Conservation (phyloP, 495 filamentous ascomycete genomes). For the Parachaetomium inaequale region DNA sequence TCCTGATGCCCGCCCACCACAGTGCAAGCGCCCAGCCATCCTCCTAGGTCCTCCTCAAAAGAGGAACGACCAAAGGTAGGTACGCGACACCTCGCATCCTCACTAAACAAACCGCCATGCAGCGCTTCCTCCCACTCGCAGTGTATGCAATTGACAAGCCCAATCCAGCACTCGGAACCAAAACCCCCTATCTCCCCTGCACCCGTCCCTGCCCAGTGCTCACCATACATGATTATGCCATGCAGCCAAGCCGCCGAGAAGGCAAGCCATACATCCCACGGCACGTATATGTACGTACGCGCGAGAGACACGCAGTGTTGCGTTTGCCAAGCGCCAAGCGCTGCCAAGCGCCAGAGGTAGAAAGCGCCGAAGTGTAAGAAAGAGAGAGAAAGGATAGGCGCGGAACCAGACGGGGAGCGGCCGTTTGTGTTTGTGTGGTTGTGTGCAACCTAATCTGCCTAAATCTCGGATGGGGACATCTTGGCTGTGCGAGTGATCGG, state of each 20-base stretch:
- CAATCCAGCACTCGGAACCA: background rate
- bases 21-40: no score
- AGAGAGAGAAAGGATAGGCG: background rate
- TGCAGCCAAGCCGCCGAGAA: background rate
- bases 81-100: no score
- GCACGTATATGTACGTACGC: no score
- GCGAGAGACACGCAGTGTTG: no score
- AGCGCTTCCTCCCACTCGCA: no score
- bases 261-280: no score
- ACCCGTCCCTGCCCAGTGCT: background rate
- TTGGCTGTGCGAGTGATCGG: background rate
- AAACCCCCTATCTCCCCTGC: background rate
- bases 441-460: constrained; percentile 1
- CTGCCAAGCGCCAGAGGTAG: background rate
- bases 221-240: background rate
- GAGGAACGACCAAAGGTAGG: no score
- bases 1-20: no score
- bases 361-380: background rate
- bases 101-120: no score
- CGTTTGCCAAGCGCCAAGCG: background rate
- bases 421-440: background rate
- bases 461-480: background rate
- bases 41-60: no score
- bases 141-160: no score
- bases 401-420: background rate